Evolutionary conservation across 2,329 filamentous ascomycete species (phyloP).

Genomic region (Aureobasidium sp.): DNA sequence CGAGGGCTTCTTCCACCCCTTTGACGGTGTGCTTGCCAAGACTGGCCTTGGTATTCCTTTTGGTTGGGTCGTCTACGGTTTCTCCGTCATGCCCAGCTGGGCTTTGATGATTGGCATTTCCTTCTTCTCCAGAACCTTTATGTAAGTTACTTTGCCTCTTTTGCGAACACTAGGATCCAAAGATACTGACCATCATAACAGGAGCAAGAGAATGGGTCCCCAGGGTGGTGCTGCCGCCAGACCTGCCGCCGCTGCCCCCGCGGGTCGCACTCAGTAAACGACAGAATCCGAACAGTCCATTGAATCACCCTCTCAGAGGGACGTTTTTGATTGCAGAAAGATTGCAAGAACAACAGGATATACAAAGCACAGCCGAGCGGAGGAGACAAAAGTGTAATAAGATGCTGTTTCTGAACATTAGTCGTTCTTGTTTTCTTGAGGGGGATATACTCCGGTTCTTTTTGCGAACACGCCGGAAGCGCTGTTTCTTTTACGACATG

Average conservation of each 20-base stretch:
- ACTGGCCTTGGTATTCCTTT: constrained; percentile 54
- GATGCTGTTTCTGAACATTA: neutral
- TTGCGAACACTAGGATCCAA: neutral
- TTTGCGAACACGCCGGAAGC: neutral
- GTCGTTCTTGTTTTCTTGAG: neutral
- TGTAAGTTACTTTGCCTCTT: constrained; percentile 47
- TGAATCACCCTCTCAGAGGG: neutral
- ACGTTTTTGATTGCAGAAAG: neutral
- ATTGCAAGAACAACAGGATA: neutral
- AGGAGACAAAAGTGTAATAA: constrained; percentile 6
- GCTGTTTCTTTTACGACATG: neutral
- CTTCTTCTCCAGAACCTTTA: constrained; percentile 63
- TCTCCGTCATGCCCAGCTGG: constrained; percentile 58
- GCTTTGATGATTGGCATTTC: constrained; percentile 68
- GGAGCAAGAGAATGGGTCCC: constrained; percentile 16
- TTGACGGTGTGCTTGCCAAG: constrained; percentile 59
- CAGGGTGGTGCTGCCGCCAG: constrained; percentile 2
- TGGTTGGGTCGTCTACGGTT: constrained; percentile 58
- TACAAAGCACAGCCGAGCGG: neutral
- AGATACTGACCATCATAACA: neutral
- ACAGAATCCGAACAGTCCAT: neutral
- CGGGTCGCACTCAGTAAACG: constrained; percentile 9
- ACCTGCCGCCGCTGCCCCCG: constrained; percentile 4
- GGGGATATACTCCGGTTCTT: neutral
- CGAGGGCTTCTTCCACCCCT: constrained; percentile 67